Evolutionary conservation across 768 basidiomycete species (phyloP), one percentile per base, ranked within the genome.

Genomic region (Boletus rubescentipes): DNA sequence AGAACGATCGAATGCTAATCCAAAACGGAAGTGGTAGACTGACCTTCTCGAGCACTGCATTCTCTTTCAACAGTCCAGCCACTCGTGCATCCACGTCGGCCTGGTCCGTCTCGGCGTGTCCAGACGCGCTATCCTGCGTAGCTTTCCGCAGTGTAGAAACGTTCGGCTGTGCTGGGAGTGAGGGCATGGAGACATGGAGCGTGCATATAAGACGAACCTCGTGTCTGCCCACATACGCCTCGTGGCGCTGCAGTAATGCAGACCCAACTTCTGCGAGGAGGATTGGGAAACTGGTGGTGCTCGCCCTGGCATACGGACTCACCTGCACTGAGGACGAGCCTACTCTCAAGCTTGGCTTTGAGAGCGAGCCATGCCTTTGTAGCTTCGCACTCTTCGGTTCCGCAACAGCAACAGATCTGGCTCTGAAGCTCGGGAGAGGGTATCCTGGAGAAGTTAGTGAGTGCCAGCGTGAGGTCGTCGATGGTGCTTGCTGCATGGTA

Each of bases 281-380:
- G 31, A 35, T 61, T 48, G 57, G 36, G 35, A 45, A 41, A 34
- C 29, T 32, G n/a, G n/a, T 23, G 21, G 41, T 23, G 46, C 34
- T 51, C 47, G n/a, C 16, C 29, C 14, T 39, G 55, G 42, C 35
- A 31, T 46, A 49, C 21, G 29, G 32, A 77, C 87, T 63, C 64
- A 94, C 93, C 92, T 64, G 91, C 93, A 67, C 92, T 92, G 51
- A 96, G 77, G 52, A 87, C 82, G 57, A 97, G 75, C 51, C 89
- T 76, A 55, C 79, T 84, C 73, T 93, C 91, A 23, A 96, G 71
- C 67, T 81, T 83, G 43, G 82, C 76, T 73, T 87, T 91, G 48
- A 83, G 73, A 34, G 75, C 76, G 18, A 80, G 55, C 85, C 91
- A 91, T 9, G 79, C 72, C 69, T 73, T 79, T 39, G 81, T 74